Percentiles rank a stretch among this genome's conserved stretches.
phyloP scores from a whole-genome alignment of 768 basidiomycete genomes.

The Scleroderma bovista region DNA sequence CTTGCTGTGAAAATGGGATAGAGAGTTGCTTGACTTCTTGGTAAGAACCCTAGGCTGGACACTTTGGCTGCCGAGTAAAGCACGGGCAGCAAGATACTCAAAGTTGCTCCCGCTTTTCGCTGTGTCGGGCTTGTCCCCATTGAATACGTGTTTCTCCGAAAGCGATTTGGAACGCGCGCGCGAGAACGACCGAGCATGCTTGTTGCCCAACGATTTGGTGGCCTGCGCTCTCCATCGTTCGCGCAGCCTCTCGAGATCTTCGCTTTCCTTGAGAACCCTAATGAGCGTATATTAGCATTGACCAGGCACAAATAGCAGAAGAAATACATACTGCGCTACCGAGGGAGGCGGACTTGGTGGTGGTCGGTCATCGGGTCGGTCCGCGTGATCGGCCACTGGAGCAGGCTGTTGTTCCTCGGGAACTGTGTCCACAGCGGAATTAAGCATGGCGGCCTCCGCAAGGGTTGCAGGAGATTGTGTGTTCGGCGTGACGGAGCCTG shows the following conservation, averaged over 20 bases:
- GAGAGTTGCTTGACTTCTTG: conserved; percentile 11
- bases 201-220: conserved; percentile 57
- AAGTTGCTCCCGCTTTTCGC: conserved; percentile 26
- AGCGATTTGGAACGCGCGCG: conserved; percentile 43
- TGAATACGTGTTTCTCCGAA: conserved; percentile 15
- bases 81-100: conserved; percentile 61
- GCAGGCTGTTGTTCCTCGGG: conserved; percentile 9
- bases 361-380: conserved; percentile 28
- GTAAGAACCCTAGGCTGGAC: conserved; percentile 38
- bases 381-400: background rate
- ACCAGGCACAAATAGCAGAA: background rate
- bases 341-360: conserved; percentile 57
- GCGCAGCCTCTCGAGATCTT: conserved; percentile 56
- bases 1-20: conserved; percentile 21
- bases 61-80: conserved; percentile 61
- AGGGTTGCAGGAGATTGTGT: background rate
- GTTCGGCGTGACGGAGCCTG: conserved; percentile 4
- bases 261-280: conserved; percentile 66
- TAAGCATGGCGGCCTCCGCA: background rate
- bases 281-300: background rate
- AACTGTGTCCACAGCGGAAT: conserved; percentile 16
- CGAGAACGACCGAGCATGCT: conserved; percentile 54
- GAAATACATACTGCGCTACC: conserved; percentile 36
- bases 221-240: conserved; percentile 64
- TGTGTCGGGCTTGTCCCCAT: conserved; percentile 17